These are phyloP conservation scores for Exophiala calicioides DNA, from an alignment of 2,329 filamentous ascomycete species.

Conservation along the genomic window DNA sequence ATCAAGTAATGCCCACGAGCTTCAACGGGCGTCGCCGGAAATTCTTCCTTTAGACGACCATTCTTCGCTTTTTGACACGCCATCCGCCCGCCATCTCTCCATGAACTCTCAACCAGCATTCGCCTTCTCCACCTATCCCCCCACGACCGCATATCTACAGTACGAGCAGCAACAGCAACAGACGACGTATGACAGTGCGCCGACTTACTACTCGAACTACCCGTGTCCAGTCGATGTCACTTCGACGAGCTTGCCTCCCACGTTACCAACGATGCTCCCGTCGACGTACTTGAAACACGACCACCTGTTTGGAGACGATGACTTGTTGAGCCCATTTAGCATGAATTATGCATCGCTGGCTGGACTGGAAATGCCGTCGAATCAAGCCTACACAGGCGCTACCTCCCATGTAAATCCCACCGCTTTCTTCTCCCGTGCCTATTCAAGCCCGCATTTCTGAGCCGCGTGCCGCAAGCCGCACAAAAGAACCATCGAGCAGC, in stretches of 20 bases:
- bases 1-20: constrained; percentile 23
- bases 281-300: constrained; percentile 53
- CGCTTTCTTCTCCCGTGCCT: constrained; percentile 30
- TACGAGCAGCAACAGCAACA: constrained; percentile 29
- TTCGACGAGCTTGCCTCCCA: constrained; percentile 42
- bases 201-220: constrained; percentile 37
- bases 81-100: constrained; percentile 22
- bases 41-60: constrained; percentile 29
- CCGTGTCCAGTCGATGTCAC: constrained; percentile 43
- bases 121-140: constrained; percentile 26
- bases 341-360: constrained; percentile 63
- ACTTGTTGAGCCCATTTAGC: constrained; percentile 59
- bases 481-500: constrained; percentile 11
- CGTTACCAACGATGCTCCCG: constrained; percentile 46
- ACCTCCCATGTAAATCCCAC: constrained; percentile 48
- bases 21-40: constrained; percentile 28
- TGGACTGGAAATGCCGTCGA: constrained; percentile 53
- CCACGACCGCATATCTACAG: constrained; percentile 29
- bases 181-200: constrained; percentile 36
- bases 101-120: constrained; percentile 26
- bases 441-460: constrained; percentile 25
- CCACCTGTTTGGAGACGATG: constrained; percentile 54
- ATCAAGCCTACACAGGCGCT: constrained; percentile 40
- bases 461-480: no score
- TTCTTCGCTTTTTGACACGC: constrained; percentile 25